A percentile compares a stretch with the other conserved stretches of the same genome.
These are phyloP conservation scores for Mycena galopus DNA, from an alignment of 768 basidiomycete species.

Conservation along the genomic window DNA sequence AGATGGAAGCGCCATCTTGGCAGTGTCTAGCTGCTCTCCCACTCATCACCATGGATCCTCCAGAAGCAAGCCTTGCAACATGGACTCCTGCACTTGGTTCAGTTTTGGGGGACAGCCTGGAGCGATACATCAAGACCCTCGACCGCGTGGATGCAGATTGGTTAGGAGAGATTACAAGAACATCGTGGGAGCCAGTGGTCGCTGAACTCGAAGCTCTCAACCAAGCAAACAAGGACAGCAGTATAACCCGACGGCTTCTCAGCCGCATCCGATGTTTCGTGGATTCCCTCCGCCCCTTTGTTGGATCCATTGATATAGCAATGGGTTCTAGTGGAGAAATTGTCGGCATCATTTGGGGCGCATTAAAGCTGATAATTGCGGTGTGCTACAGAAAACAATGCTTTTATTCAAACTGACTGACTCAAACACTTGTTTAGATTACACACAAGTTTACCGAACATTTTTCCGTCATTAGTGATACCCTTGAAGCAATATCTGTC, in stretches of 20 bases:
- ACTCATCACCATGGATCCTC: not conserved
- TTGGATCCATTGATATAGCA: conserved; percentile 13
- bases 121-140: conserved; percentile 11
- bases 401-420: not conserved
- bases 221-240: conserved; percentile 14
- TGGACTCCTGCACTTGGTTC: not conserved
- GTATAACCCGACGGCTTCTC: conserved; percentile 20
- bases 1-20: not conserved
- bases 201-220: conserved; percentile 26
- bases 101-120: not conserved
- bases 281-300: conserved; percentile 25
- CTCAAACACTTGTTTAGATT: conserved; percentile 1
- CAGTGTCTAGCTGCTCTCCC: not conserved
- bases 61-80: not conserved
- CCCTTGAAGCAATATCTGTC: conserved; percentile 29
- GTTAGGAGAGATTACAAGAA: not conserved
- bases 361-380: conserved; percentile 18
- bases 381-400: not conserved
- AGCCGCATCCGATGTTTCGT: conserved; percentile 24
- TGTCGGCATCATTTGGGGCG: conserved; percentile 18
- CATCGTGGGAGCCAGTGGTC: conserved; percentile 20
- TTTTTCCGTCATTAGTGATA: conserved; percentile 25
- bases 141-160: conserved; percentile 13
- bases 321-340: not conserved
- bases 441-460: conserved; percentile 25